Evolutionary conservation across 306 rosid species (phyloP), one percentile per base, ranked within the genome.

Genomic region (Alnus rubra): DNA sequence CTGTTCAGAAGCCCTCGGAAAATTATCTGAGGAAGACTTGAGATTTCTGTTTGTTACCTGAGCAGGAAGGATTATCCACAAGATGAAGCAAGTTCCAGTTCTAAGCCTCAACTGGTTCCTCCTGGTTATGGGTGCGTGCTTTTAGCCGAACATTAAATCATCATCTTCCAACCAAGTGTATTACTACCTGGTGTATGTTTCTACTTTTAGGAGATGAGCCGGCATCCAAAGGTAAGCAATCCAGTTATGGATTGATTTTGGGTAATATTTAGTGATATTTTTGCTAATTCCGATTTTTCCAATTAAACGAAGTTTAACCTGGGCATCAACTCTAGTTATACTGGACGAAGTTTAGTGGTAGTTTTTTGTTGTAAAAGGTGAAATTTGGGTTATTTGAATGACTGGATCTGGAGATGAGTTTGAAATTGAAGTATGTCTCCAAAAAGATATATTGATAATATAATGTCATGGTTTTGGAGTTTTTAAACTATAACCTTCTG

Each of bases 1-100:
- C 59, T 87, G 88, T 35, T 51, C 88, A 0, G 97, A 91, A 47
- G 97, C 98, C 52, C 80, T 94, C 47, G 95, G 91, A 84, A 92
- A 88, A 81, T 83, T 94, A 75, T 86, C 92, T 1, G 92, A 82
- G 77, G 88, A 75, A 3, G 97, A 92, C 89, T 78, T 92, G 89
- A 89, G 16, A 84, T 89, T 78, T 76, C 86, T 94, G n/a, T 86
- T 91, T 28, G 71, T 81, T 67, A 83, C 90, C 77, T 85, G 74
- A 86, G 78, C 79, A 23, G 45, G 52, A 30, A 33, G 49, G 52
- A 35, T 53, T 37, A 69, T 50, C 44, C 23, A 62, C n/a, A 23
- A 59, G 76, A 82, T 39, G 69, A 74, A 35, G 54, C 49, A n/a
- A 31, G 54, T 9, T 62, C 39, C 56, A 6, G 28, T 49, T 35